phyloP scores from a whole-genome alignment of 257 asterid genomes.

The Fraxinus excelsior region DNA sequence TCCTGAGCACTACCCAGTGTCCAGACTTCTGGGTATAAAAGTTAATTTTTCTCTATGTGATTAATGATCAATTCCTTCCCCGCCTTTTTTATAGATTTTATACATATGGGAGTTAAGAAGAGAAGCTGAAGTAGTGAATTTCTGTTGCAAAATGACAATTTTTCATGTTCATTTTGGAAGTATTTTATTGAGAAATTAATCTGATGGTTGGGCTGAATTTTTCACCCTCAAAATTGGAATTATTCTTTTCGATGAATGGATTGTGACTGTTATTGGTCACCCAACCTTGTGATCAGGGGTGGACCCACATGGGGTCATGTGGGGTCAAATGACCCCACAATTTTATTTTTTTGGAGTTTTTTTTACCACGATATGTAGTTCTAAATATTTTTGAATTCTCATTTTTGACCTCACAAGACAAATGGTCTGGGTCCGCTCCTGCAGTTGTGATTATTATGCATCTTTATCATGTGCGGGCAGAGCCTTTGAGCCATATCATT shows the following conservation, averaged over 20 bases:
- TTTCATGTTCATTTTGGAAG: background rate
- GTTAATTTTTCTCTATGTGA: background rate
- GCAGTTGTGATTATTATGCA: background rate
- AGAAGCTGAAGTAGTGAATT: background rate
- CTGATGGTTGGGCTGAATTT: background rate
- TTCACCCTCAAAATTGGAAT: background rate
- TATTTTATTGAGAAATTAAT: background rate
- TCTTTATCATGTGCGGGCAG: background rate
- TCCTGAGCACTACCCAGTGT: slow-evolving; percentile 91
- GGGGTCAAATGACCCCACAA: too few species aligned
- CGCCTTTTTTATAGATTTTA: background rate
- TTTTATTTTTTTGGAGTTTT: too few species aligned
- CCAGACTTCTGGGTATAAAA: slow-evolving; percentile 78
- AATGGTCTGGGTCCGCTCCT: too few species aligned
- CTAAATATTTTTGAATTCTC: too few species aligned
- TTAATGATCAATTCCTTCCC: background rate
- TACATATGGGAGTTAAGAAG: background rate
- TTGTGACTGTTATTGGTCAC: background rate
- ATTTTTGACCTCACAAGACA: too few species aligned
- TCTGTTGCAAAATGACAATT: background rate
- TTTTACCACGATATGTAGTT: too few species aligned
- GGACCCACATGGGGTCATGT: too few species aligned
- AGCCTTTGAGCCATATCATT: background rate
- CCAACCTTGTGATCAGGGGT: too few species aligned
- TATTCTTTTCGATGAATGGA: background rate